Evolutionary conservation across 768 basidiomycete species (phyloP).

Genomic region (Gelatoporia subvermispora): DNA sequence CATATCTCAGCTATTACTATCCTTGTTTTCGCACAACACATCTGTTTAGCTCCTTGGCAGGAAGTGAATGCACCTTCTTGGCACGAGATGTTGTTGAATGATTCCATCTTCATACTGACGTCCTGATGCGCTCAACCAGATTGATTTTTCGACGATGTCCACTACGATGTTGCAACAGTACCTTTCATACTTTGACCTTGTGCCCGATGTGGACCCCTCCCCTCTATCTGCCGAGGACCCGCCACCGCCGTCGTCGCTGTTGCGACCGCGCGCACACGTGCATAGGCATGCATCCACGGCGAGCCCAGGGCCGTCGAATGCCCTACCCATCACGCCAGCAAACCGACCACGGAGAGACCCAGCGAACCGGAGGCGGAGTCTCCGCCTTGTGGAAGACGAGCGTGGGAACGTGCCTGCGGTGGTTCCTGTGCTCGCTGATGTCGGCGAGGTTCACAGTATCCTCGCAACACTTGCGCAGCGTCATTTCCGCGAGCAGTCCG

Average conservation of each 20-base stretch:
- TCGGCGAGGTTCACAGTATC: constrained; percentile 60
- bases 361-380: constrained; percentile 62
- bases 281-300: constrained; percentile 40
- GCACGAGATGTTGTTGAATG: background rate
- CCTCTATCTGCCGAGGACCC: constrained; percentile 65
- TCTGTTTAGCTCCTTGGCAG: background rate
- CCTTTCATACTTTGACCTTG: constrained; percentile 65
- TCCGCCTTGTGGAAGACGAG: constrained; percentile 67
- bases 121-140: constrained; percentile 34
- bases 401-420: constrained; percentile 19
- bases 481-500: constrained; percentile 63
- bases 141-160: constrained; percentile 75
- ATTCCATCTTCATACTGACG: background rate
- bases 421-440: constrained; percentile 65
- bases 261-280: constrained; percentile 39
- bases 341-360: constrained; percentile 73
- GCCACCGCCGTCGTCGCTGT: constrained; percentile 59
- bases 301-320: constrained; percentile 16
- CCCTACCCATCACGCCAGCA: constrained; percentile 47
- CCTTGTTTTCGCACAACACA: background rate
- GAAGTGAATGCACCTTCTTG: background rate
- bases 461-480: constrained; percentile 67
- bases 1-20: background rate
- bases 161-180: constrained; percentile 63
- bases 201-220: constrained; percentile 66